Conservation (phyloP, 176 grass and related monocot species). For the Pontederia paniculata region DNA sequence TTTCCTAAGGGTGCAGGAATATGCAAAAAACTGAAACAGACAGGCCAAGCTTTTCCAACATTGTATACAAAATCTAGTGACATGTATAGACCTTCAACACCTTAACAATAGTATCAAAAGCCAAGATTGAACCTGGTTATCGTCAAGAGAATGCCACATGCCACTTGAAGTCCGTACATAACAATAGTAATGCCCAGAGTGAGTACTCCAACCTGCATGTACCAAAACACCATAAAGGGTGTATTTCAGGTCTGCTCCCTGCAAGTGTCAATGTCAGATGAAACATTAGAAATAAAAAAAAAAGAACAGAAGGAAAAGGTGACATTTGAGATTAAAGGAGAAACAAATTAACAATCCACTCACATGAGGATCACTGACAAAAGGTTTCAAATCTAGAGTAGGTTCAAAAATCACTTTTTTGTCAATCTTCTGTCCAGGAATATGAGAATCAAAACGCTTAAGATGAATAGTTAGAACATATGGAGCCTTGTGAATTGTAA, state of each 20-base stretch:
- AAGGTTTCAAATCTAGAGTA: slow-evolving; percentile 65
- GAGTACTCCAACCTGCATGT: slow-evolving; percentile 83
- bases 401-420: slow-evolving; percentile 77
- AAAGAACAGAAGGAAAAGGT: not conserved
- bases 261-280: slow-evolving; percentile 12
- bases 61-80: not conserved
- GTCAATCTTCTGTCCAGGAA: slow-evolving; percentile 83
- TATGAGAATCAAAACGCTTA: slow-evolving; percentile 79
- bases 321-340: not conserved
- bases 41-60: no score
- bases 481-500: slow-evolving; percentile 74
- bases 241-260: slow-evolving; percentile 73
- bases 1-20: no score
- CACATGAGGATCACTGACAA: slow-evolving; percentile 76
- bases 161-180: slow-evolving; percentile 90
- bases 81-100: not conserved
- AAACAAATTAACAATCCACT: slow-evolving; percentile 21
- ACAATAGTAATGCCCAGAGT: slow-evolving; percentile 95
- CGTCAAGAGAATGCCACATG: slow-evolving; percentile 98
- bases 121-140: slow-evolving; percentile 64
- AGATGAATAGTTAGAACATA: slow-evolving; percentile 86
- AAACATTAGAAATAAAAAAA: not conserved
- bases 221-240: slow-evolving; percentile 94
- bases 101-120: not conserved
- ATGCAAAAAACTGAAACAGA: no score